phyloP scores from a whole-genome alignment of 805 yeast genomes.

The Isabelozyma pseudorhagii region DNA sequence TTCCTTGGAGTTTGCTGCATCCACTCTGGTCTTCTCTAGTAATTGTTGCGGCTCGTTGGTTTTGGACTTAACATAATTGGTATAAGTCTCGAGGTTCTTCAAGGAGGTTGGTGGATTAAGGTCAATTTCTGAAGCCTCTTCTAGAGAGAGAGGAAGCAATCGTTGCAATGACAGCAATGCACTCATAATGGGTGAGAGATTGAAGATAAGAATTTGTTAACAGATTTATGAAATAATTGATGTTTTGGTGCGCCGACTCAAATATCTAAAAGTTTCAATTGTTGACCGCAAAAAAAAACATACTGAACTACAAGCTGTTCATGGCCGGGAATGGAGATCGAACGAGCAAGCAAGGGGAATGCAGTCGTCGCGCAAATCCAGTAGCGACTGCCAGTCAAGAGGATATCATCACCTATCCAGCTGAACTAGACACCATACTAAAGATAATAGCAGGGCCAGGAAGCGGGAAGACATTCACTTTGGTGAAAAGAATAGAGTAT shows the following conservation, averaged over 20 bases:
- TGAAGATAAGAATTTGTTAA: background rate
- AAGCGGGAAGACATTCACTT: constrained; percentile 65
- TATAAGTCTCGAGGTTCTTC: constrained; percentile 6
- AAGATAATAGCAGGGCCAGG: constrained; percentile 71
- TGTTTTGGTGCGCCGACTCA: background rate
- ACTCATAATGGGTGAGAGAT: constrained; percentile 3
- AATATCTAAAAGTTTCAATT: background rate
- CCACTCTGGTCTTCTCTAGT: constrained; percentile 12
- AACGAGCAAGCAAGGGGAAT: too few species aligned
- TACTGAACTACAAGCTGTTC: too few species aligned
- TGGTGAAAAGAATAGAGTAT: constrained; percentile 51
- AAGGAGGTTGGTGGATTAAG: constrained; percentile 1
- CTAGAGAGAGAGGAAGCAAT: background rate
- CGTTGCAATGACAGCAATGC: constrained; percentile 1
- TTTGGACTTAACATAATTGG: background rate
- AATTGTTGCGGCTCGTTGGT: constrained; percentile 1
- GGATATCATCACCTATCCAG: constrained; percentile 42
- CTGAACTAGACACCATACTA: constrained; percentile 37
- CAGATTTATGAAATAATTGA: background rate
- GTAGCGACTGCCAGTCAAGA: constrained; percentile 42
- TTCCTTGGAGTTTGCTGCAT: constrained; percentile 1
- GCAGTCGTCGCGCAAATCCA: background rate
- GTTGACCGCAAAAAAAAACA: too few species aligned
- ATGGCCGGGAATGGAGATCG: too few species aligned
- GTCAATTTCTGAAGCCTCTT: background rate